Base-by-base conservation (phyloP, 495 filamentous ascomycete genomes). In the Xylaria cubensis region DNA sequence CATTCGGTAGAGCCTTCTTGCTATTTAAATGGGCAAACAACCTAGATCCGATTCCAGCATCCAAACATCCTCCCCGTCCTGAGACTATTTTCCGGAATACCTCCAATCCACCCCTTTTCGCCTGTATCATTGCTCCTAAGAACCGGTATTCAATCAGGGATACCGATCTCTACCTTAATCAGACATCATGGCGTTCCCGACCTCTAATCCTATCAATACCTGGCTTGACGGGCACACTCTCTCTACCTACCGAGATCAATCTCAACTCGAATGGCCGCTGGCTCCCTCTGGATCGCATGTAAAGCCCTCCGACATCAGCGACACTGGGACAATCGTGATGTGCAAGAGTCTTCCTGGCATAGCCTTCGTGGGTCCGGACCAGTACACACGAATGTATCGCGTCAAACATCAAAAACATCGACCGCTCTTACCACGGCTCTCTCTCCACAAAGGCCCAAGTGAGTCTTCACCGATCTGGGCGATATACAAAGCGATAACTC, bases 281-380 rank as follows among this genome's bases (percentile, higher is more conserved):
- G 46, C 69, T 34, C 0, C 34, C 51, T 55, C 48, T n/a, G 48
- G 61, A 19, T 1, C 6, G 42, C 32, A 55, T 13, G 15, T 24
- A 19, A 51, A 9, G 0, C 26, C 53, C 15, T 64, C 61, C 39
- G 13, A 32, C 4, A 34, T 71, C 34, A 58, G 44, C 17, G 10
- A 41, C 5, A 65, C 13, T 13, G 62, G 62, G 36, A 34, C 13
- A 9, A 29, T 55, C n/a, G 15, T 58, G 7, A 50, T 44, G 12
- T 58, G 69, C 51, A 71, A 56, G 62, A 71, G 69, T 17, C 61
- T 58, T 58, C 69, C 62, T 10, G 26, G 61, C 34, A 24, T 9
- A 19, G 69, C 62, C 6, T 71, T 64, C 26, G 17, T 71, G 10
- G 69, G 69, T 9, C 46, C 62, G 1, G 62, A 71, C 29, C 46